A percentile compares a stretch with the other conserved stretches of the same genome.
These are phyloP conservation scores for Linnemannia zychae DNA, from an alignment of 192 early-diverging fungal genomes.

Conservation along the genomic window DNA sequence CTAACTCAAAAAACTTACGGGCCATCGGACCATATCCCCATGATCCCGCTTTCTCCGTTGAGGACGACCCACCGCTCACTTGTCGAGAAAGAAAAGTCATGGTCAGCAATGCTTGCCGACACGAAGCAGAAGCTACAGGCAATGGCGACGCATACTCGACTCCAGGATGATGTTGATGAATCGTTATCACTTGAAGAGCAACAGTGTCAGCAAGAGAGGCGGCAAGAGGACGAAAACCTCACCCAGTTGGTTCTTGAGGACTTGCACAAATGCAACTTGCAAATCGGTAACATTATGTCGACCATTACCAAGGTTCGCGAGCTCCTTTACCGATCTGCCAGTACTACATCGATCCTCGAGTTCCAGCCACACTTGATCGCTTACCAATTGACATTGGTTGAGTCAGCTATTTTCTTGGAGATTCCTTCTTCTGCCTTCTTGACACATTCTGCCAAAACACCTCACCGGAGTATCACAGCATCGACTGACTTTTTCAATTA, in stretches of 20 bases:
- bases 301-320: constrained; percentile 63
- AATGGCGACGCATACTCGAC: constrained; percentile 26
- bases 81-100: constrained; percentile 61
- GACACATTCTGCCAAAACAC: constrained; percentile 68
- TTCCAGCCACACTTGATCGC: constrained; percentile 73
- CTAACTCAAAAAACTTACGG: constrained; percentile 37
- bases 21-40: constrained; percentile 61
- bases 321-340: constrained; percentile 63
- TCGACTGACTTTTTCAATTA: constrained; percentile 87
- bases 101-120: constrained; percentile 32
- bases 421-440: constrained; percentile 70
- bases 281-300: constrained; percentile 58
- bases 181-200: constrained; percentile 10
- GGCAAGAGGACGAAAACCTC: background rate
- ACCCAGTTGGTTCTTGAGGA: constrained; percentile 34
- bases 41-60: constrained; percentile 68
- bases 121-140: constrained; percentile 30
- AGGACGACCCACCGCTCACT: constrained; percentile 57
- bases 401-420: constrained; percentile 74
- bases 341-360: constrained; percentile 63
- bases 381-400: constrained; percentile 77
- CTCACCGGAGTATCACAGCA: constrained; percentile 68
- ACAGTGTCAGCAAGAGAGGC: background rate
- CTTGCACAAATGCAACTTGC: constrained; percentile 53
- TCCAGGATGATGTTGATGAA: background rate